Evolutionary conservation across 108 stramenopile genomes (phyloP).

Genomic region (Cyclotella baltica): DNA sequence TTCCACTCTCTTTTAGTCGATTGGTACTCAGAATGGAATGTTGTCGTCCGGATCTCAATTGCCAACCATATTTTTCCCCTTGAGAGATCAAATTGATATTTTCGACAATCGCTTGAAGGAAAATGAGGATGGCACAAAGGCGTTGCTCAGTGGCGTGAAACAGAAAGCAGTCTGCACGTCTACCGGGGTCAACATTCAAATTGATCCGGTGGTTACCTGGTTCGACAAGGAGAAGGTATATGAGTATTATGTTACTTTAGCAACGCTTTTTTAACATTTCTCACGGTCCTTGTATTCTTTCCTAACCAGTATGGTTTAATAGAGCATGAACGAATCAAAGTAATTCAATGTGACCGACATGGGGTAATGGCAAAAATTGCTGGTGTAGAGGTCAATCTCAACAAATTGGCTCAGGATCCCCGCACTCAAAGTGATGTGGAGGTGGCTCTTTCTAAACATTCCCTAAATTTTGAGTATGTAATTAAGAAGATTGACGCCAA

Average conservation of each 20-base stretch:
- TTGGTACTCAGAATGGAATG: slow-evolving; percentile 1
- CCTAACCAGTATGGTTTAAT: not conserved
- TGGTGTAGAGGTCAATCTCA: slow-evolving; percentile 5
- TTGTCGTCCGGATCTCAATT: not conserved
- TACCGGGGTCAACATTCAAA: not conserved
- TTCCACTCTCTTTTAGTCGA: not conserved
- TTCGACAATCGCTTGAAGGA: not conserved
- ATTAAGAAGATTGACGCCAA: slow-evolving; percentile 13
- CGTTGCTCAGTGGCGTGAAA: slow-evolving; percentile 6
- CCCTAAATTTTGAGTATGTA: slow-evolving; percentile 11
- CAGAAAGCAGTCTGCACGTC: not conserved
- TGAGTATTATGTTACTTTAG: not conserved
- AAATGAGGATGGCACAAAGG: not conserved
- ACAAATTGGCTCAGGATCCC: not conserved
- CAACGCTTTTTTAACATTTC: not conserved
- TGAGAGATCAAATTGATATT: not conserved
- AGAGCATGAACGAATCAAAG: not conserved
- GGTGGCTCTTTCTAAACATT: slow-evolving; percentile 1
- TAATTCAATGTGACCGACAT: not conserved
- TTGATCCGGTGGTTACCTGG: slow-evolving; percentile 9
- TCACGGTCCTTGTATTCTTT: not conserved
- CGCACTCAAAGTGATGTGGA: not conserved
- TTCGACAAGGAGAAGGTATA: slow-evolving; percentile 22
- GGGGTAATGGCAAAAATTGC: slow-evolving; percentile 6
- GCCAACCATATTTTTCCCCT: slow-evolving; percentile 1